Conservation (phyloP, 169 alveolate species). For the Eimeria praecox region DNA sequence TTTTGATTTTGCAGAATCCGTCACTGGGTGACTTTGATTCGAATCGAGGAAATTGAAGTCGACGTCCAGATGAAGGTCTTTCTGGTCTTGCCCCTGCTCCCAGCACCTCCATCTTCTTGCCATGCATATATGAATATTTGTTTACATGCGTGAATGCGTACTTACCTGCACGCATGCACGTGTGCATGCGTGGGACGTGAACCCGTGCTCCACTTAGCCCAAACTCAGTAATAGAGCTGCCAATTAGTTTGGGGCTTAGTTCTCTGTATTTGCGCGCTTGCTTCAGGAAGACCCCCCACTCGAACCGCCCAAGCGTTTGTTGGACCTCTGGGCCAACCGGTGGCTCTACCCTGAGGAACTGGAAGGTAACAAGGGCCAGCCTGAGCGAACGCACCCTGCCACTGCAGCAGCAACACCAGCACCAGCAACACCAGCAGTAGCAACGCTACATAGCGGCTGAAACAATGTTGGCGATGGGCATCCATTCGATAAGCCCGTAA, state of each 20-base stretch:
- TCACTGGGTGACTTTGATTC: constrained; percentile 92
- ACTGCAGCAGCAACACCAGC: background rate
- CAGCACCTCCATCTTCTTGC: background rate
- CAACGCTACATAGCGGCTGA: background rate
- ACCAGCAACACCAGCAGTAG: background rate
- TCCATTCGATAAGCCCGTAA: background rate
- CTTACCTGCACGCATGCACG: background rate
- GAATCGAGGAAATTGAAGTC: constrained; percentile 90
- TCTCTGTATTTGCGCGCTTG: background rate
- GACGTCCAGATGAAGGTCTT: constrained; percentile 86
- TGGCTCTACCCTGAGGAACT: constrained; percentile 92
- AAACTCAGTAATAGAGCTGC: background rate
- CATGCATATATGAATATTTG: background rate
- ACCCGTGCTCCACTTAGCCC: background rate
- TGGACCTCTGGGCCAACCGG: constrained; percentile 93
- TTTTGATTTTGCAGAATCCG: constrained; percentile 84
- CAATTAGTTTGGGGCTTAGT: background rate
- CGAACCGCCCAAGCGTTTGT: constrained; percentile 81
- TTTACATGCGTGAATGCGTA: background rate
- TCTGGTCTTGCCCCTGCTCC: background rate
- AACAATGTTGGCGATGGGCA: background rate
- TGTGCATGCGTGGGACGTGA: background rate
- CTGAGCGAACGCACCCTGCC: constrained; percentile 66
- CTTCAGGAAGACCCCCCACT: constrained; percentile 78
- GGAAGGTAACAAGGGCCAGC: constrained; percentile 84